Base-by-base conservation (phyloP, 805 yeast species). In the Myxozyma udenii region DNA sequence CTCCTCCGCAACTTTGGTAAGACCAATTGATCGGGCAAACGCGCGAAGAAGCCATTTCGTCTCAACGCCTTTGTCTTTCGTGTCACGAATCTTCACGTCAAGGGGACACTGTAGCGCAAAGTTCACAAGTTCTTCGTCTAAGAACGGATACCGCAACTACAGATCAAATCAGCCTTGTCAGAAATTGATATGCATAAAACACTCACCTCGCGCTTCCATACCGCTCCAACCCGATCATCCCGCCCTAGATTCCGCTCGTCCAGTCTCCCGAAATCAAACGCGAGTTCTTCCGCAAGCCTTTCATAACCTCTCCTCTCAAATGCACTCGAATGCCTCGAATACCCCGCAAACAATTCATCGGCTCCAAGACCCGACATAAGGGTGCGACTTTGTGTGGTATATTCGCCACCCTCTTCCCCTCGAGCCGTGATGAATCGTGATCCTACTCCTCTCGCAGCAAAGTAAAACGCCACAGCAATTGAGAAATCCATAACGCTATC, bases 311-410 rank as follows among this genome's bases (percentile, higher is more conserved):
- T 68, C 30, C 71, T 70, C 7, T 53, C 42, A 19, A 66, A 64
- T 5, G 62, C 59, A 16, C 62, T 50, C 1, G 71, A 83, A 61
- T 93, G 95, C 41, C 97, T 76, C 21, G 95, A 86, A 66, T 93
- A 93, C 0, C 99, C 99, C 0, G 96, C 99, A 72, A 86, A 90
- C 18, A 93, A 70, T 68, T 93, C 99, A 70, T 93, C 99, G 0
- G 98, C 98, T 1, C 99, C 99, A 11, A 93, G 73, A 0, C 99
- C 99, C 48, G 96, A 87, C 32, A 93, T 72, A 6, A 93, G 67
- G 0, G 93, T 95, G 58, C 80, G 78, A 6, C 88, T 78, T 6
- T 68, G 65, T 18, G 89, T 78, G 1, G 64, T 57, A 61, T 82
- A 84, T 5, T 50, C 58, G n/a, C 38, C 26, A 3, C 43, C 39